These are phyloP conservation scores for Acanthamoeba sp. DNA, from an alignment of 208 protist species.

Conservation along the genomic window DNA sequence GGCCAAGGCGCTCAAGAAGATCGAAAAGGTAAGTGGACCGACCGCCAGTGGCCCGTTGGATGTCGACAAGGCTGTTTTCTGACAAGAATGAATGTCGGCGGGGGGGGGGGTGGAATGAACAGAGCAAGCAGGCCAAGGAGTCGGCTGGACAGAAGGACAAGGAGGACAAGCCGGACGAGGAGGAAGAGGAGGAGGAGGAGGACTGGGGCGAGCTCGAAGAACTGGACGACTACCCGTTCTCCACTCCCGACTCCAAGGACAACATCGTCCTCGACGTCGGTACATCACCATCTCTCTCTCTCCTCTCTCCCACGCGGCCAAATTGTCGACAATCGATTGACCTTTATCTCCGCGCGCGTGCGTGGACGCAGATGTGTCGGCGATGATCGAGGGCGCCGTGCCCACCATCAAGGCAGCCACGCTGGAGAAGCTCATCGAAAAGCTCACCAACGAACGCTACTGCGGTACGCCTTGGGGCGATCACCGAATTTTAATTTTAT, in stretches of 20 bases:
- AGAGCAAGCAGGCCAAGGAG: slow-evolving; percentile 17
- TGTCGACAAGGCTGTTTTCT: too few species aligned
- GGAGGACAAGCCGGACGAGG: slow-evolving; percentile 1
- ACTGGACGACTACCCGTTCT: slow-evolving; percentile 23
- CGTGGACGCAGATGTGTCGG: slow-evolving; percentile 63
- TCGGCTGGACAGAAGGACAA: slow-evolving; percentile 1
- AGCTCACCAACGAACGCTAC: slow-evolving; percentile 60
- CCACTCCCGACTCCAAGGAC: slow-evolving; percentile 24
- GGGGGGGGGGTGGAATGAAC: background rate
- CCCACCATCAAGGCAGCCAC: slow-evolving; percentile 67
- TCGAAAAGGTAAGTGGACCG: slow-evolving; percentile 45
- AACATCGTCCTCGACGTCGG: slow-evolving; percentile 19
- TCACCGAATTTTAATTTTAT: background rate
- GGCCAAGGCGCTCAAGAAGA: slow-evolving; percentile 53
- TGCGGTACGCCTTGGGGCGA: background rate
- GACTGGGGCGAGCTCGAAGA: slow-evolving; percentile 33
- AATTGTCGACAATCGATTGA: too few species aligned
- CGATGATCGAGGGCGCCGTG: slow-evolving; percentile 35
- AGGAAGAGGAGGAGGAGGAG: slow-evolving; percentile 11
- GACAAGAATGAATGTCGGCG: too few species aligned
- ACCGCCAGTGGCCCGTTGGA: too few species aligned
- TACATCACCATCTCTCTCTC: background rate
- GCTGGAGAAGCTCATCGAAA: slow-evolving; percentile 71
- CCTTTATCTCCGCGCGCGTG: too few species aligned
- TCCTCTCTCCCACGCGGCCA: too few species aligned